phyloP scores from a whole-genome alignment of 75 land plant genomes.

The Pseudotsuga menziesii region DNA sequence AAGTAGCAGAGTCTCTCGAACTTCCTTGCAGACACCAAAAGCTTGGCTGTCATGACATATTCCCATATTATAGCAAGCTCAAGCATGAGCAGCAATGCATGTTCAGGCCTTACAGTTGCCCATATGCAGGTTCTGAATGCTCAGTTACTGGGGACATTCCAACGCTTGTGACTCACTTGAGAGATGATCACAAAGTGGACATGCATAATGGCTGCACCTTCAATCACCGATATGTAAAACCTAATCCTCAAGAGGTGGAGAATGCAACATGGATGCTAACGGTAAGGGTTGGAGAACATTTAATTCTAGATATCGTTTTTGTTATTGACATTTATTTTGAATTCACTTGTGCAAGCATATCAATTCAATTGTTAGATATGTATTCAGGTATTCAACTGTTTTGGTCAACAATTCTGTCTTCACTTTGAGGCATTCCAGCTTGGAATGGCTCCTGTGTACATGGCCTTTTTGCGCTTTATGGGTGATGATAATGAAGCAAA shows the following conservation, averaged over 20 bases:
- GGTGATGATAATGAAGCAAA: slow-evolving; percentile 92
- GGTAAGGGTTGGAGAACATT: slow-evolving; percentile 19
- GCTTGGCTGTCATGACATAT: slow-evolving; percentile 54
- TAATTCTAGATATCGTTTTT: too few relatives aligned
- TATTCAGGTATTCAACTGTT: slow-evolving; percentile 81
- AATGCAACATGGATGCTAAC: slow-evolving; percentile 70
- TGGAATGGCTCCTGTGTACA: slow-evolving; percentile 91
- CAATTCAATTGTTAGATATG: too few relatives aligned
- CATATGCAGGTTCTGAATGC: slow-evolving; percentile 67
- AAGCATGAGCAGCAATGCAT: slow-evolving; percentile 44
- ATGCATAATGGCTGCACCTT: slow-evolving; percentile 59
- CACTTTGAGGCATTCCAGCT: slow-evolving; percentile 95
- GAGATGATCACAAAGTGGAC: slow-evolving; percentile 59
- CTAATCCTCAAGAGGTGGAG: slow-evolving; percentile 59
- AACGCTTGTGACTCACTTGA: slow-evolving; percentile 41
- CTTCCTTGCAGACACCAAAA: slow-evolving; percentile 42
- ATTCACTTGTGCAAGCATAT: too few relatives aligned
- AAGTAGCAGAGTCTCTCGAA: slow-evolving; percentile 50
- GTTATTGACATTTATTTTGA: too few relatives aligned
- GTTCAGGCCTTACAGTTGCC: slow-evolving; percentile 57
- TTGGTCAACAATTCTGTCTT: slow-evolving; percentile 94
- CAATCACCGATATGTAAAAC: slow-evolving; percentile 59
- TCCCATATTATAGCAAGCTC: slow-evolving; percentile 60
- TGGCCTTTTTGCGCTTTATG: slow-evolving; percentile 96
- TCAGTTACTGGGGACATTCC: slow-evolving; percentile 49